Conservation (phyloP, 768 basidiomycete genomes). For the Leccinum fibrillosum region DNA sequence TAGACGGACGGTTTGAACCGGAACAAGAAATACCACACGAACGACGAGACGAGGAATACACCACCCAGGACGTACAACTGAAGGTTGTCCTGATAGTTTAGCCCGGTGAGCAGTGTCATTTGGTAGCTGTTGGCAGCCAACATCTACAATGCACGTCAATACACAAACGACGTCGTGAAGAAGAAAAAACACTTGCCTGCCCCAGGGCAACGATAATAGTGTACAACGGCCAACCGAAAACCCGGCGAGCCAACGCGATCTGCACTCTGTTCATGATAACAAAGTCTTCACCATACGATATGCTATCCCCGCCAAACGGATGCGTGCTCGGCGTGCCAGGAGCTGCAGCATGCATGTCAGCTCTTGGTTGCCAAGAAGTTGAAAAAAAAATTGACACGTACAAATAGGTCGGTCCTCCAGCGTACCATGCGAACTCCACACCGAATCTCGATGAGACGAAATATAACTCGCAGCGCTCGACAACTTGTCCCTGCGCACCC, state of each 20-base stretch:
- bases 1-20: conserved; percentile 85
- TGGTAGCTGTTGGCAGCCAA: conserved; percentile 92
- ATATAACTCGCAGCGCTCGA: conserved; percentile 76
- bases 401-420: conserved; percentile 66
- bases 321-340: conserved; percentile 50
- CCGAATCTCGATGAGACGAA: conserved; percentile 76
- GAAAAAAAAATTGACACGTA: conserved; percentile 36
- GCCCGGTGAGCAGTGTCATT: conserved; percentile 84
- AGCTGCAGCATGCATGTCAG: conserved; percentile 19
- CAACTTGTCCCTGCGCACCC: conserved; percentile 84
- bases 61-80: conserved; percentile 90
- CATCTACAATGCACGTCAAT: conserved; percentile 47
- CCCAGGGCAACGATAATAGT: conserved; percentile 85
- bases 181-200: conserved; percentile 46
- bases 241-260: conserved; percentile 75
- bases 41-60: conserved; percentile 82
- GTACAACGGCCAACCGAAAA: conserved; percentile 88
- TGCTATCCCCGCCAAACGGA: conserved; percentile 44
- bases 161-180: not conserved
- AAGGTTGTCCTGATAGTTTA: conserved; percentile 74
- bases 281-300: conserved; percentile 54
- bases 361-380: conserved; percentile 10
- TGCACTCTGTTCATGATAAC: conserved; percentile 83
- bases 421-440: conserved; percentile 66
- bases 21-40: conserved; percentile 90